These are phyloP conservation scores for Canavalia gladiata DNA, from an alignment of 306 rosid species.

Conservation along the genomic window DNA sequence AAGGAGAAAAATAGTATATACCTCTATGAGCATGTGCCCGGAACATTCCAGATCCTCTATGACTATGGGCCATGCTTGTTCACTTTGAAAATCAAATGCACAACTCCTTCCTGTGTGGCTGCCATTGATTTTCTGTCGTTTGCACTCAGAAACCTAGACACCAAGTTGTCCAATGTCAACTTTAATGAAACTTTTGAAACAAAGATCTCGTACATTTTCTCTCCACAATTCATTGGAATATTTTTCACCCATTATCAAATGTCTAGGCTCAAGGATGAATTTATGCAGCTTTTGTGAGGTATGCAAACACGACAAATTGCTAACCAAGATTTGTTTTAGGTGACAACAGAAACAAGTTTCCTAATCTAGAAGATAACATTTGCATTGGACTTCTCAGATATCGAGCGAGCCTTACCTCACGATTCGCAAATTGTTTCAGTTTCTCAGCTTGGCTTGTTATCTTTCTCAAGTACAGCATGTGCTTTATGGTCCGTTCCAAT, in stretches of 20 bases:
- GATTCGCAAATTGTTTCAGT: constrained; percentile 55
- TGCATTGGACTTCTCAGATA: neutral
- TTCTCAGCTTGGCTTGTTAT: constrained; percentile 77
- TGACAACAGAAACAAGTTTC: neutral
- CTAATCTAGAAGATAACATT: neutral
- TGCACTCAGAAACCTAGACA: constrained; percentile 59
- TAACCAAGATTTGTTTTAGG: neutral
- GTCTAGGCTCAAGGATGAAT: neutral
- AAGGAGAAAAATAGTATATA: constrained; percentile 29
- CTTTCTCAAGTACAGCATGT: constrained; percentile 74
- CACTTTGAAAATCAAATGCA: constrained; percentile 71
- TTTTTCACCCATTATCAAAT: neutral
- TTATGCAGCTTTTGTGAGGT: neutral
- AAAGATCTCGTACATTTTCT: neutral
- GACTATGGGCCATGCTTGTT: constrained; percentile 74
- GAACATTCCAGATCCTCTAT: constrained; percentile 84
- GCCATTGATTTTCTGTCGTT: constrained; percentile 45
- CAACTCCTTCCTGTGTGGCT: constrained; percentile 70
- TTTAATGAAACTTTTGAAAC: constrained; percentile 6
- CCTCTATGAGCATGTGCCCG: constrained; percentile 90
- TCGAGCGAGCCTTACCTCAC: constrained; percentile 56
- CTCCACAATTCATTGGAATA: neutral
- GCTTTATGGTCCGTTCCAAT: constrained; percentile 80
- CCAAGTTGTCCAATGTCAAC: constrained; percentile 41
- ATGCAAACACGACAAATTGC: neutral